phyloP scores from a whole-genome alignment of 768 basidiomycete genomes.

The Trametes cinnabarina region DNA sequence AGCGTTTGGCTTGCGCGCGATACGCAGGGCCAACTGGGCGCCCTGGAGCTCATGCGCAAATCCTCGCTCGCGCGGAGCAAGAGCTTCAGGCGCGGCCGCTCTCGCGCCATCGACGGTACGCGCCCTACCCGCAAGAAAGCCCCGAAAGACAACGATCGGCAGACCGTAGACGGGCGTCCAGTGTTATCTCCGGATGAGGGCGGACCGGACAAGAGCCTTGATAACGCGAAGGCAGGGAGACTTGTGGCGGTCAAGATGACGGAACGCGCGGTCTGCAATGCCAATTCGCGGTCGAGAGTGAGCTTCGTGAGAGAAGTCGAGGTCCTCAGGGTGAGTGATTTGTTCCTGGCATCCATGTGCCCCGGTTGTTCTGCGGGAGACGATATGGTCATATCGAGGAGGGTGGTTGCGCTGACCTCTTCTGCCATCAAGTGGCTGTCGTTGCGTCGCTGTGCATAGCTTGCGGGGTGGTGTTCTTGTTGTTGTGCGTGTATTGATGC shows the following conservation, averaged over 20 bases:
- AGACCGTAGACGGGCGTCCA: not conserved
- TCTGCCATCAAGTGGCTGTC: constrained; percentile 3
- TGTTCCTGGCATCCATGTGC: not conserved
- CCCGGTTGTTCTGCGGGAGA: not conserved
- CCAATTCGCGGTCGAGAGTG: constrained; percentile 71
- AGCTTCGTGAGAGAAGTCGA: constrained; percentile 82
- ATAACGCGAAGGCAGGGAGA: constrained; percentile 28
- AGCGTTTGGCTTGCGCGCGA: constrained; percentile 69
- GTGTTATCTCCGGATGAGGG: constrained; percentile 6
- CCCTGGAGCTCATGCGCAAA: constrained; percentile 28
- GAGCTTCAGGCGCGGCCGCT: constrained; percentile 20
- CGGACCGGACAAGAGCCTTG: constrained; percentile 11
- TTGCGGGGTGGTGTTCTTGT: not conserved
- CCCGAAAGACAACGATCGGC: constrained; percentile 1
- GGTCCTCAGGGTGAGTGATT: constrained; percentile 63
- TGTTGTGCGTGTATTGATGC: constrained; percentile 6
- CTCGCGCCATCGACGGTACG: constrained; percentile 17
- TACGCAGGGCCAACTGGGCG: constrained; percentile 21
- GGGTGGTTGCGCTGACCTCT: constrained; percentile 1
- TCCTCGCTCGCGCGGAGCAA: constrained; percentile 25
- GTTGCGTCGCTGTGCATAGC: not conserved
- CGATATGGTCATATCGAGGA: not conserved
- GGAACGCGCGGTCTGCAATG: constrained; percentile 40
- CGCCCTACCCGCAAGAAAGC: constrained; percentile 14
- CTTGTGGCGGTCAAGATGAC: constrained; percentile 58